Base-by-base conservation (phyloP, 2,329 filamentous ascomycete species). In the Ophiocordyceps sinensis region DNA sequence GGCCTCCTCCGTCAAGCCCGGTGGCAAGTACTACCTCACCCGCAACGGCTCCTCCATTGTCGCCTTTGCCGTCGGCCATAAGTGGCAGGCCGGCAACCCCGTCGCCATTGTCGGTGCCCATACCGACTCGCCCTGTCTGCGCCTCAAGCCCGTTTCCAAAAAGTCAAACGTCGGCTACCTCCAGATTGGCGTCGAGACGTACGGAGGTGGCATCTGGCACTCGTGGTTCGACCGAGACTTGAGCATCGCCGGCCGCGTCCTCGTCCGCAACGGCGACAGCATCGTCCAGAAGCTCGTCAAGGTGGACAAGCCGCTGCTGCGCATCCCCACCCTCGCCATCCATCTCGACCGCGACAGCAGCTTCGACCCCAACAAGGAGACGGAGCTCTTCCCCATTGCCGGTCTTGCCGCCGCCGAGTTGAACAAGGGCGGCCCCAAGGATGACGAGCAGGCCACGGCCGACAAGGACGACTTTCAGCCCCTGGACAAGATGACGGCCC, bases 191-290 rank as follows among this genome's bases (percentile, higher is more conserved):
- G 89, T 95, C 40, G 91, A 98, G 69, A 89, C 86, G 2, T 98
- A 98, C 56, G 91, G 91, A 41, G 91, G 91, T 46, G 91, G 91
- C 42, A 80, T 96, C 54, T 96, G 89, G 89, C 88, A 95, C 63
- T 94, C 85, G 37, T 98, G 83, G 91, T 98, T 98, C 57, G 91
- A 98, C 61, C 80, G 91, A 39, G 91, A 98, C 59, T 68, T 98
- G 46, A 83, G 85, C 52, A 78, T 96, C 41, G 91, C 91, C 28
- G 91, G 91, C 9, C 75, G 91, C 44, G 85, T 85, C 13, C 80
- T 96, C 68, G 84, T 91, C 42, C 78, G 75, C 51, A 79, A 79
- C 43, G 73, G 72, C 37, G 73, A 83, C 44, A 79, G 74, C 48
- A 84, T 94, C 48, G 75, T 79, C 46, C 82, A 86, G 64, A 88